phyloP scores from a whole-genome alignment of 352 stramenopile species.

The Pythium aquatile region DNA sequence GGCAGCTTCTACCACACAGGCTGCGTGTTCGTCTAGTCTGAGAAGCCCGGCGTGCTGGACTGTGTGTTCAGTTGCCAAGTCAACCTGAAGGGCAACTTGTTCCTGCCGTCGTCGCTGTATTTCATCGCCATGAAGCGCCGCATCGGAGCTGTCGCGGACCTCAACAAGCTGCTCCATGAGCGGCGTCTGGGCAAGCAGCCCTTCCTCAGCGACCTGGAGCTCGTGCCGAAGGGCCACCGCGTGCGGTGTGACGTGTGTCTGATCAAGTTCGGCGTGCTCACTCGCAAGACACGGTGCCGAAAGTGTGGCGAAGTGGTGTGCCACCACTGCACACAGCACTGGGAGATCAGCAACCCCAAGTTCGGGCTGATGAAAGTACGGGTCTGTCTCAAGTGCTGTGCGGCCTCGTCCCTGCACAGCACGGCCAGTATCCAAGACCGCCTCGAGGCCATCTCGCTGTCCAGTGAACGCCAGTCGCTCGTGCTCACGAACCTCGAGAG shows the following conservation, averaged over 20 bases:
- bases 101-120: conserved; percentile 42
- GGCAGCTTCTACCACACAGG: conserved; percentile 71
- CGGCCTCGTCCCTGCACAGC: neutral
- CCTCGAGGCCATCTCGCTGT: neutral
- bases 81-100: conserved; percentile 60
- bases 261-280: conserved; percentile 58
- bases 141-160: conserved; percentile 41
- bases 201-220: conserved; percentile 66
- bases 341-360: conserved; percentile 48
- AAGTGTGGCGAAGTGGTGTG: conserved; percentile 79
- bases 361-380: conserved; percentile 50
- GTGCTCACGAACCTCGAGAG: neutral
- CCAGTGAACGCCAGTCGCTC: neutral
- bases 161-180: conserved; percentile 51
- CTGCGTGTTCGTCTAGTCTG: conserved; percentile 71
- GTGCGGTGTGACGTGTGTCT: conserved; percentile 59
- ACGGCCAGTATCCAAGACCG: neutral
- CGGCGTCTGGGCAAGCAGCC: conserved; percentile 44
- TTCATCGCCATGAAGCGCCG: conserved; percentile 57
- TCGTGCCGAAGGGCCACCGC: conserved; percentile 58
- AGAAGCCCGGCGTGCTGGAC: conserved; percentile 54
- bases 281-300: conserved; percentile 57
- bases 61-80: conserved; percentile 63
- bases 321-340: conserved; percentile 53
- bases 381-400: conserved; percentile 36